These are phyloP conservation scores for Diutina ranongensis DNA, from an alignment of 1,139 yeast species.

Conservation along the genomic window DNA sequence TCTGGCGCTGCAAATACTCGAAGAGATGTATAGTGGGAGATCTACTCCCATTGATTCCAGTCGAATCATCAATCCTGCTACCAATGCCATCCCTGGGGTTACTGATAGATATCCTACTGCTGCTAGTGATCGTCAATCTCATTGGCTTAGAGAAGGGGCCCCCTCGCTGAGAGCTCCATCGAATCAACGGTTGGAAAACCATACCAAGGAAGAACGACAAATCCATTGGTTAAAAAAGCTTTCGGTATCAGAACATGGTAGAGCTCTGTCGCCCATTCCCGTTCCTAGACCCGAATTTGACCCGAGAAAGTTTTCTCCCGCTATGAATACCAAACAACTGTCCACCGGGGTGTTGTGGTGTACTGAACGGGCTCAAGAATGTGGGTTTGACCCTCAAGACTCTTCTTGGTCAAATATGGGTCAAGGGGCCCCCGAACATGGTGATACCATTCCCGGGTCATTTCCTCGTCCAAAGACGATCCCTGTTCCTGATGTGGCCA, in stretches of 20 bases:
- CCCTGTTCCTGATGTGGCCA: conserved; percentile 39
- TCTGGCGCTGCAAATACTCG: conserved; percentile 31
- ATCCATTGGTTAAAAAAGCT: conserved; percentile 21
- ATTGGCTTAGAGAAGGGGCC: neutral
- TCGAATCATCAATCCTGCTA: conserved; percentile 8
- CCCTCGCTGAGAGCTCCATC: neutral
- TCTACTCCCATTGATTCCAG: conserved; percentile 8
- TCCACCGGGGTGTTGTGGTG: conserved; percentile 66
- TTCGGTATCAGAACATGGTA: conserved; percentile 23
- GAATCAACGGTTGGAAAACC: conserved; percentile 7
- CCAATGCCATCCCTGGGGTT: conserved; percentile 8
- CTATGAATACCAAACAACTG: conserved; percentile 49
- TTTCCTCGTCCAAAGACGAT: conserved; percentile 44
- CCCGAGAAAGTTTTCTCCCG: conserved; percentile 42
- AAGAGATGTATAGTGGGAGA: conserved; percentile 10
- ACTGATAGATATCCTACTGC: neutral
- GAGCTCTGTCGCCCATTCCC: conserved; percentile 39
- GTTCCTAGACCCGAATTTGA: conserved; percentile 37
- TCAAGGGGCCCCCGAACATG: conserved; percentile 64
- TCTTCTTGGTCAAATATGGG: conserved; percentile 56
- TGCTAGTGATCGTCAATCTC: conserved; percentile 8
- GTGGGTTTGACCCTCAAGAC: conserved; percentile 42
- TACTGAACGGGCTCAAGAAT: conserved; percentile 52
- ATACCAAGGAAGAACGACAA: conserved; percentile 6
- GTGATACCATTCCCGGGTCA: conserved; percentile 50